Evolutionary conservation across 306 rosid species (phyloP).

Genomic region (Hippophae gyantsensis): DNA sequence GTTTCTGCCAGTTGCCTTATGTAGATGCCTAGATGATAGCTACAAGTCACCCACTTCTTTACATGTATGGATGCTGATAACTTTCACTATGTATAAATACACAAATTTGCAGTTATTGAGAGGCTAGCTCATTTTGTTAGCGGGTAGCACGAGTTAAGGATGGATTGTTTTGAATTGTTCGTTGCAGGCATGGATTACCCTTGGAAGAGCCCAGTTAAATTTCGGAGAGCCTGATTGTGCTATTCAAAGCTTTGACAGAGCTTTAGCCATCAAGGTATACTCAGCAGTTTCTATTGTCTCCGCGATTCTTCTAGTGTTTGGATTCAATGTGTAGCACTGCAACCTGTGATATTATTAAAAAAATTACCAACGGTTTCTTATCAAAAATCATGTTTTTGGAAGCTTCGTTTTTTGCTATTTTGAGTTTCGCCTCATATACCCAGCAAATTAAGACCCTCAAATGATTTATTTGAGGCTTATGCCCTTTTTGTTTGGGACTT

Average conservation of each 20-base stretch:
- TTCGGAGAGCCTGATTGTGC: slow-evolving; percentile 90
- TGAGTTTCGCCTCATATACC: too few relatives aligned
- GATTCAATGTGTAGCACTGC: not conserved
- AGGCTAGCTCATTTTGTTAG: slow-evolving; percentile 5
- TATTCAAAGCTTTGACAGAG: slow-evolving; percentile 67
- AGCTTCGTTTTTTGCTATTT: too few relatives aligned
- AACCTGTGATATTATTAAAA: too few relatives aligned
- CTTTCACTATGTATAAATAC: not conserved
- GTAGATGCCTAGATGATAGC: too few relatives aligned
- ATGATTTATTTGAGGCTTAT: too few relatives aligned
- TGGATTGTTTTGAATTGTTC: slow-evolving; percentile 12
- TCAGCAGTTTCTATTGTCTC: slow-evolving; percentile 2
- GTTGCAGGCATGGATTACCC: slow-evolving; percentile 80
- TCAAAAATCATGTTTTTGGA: too few relatives aligned
- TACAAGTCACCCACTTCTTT: not conserved
- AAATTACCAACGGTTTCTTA: too few relatives aligned
- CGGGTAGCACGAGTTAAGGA: not conserved
- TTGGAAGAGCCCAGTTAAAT: slow-evolving; percentile 88
- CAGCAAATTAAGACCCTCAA: too few relatives aligned
- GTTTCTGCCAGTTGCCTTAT: too few relatives aligned
- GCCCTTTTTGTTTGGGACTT: too few relatives aligned
- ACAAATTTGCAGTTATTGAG: not conserved
- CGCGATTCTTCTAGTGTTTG: slow-evolving; percentile 4
- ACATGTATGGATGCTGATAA: not conserved
- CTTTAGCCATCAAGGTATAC: slow-evolving; percentile 69